Conservation (phyloP, 1,284 basidiomycete genomes). For the Xanthoconium separans region DNA sequence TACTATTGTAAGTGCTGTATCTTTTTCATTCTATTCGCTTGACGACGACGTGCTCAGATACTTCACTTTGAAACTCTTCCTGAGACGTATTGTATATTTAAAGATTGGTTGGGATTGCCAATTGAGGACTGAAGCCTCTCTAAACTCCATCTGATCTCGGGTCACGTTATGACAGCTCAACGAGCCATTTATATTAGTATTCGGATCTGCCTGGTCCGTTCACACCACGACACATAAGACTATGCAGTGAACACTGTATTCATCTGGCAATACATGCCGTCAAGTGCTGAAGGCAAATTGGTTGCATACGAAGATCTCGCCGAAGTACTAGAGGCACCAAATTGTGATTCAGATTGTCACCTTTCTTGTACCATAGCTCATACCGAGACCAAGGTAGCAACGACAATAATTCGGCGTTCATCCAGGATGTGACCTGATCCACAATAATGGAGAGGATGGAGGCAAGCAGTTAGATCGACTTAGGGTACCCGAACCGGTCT, state of each 20-base stretch:
- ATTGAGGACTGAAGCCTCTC: neutral
- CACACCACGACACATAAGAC: neutral
- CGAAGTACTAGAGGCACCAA: neutral
- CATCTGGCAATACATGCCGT: neutral
- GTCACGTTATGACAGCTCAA: neutral
- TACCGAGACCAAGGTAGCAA: neutral
- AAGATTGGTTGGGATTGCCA: conserved; percentile 1
- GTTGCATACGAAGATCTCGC: neutral
- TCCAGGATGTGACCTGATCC: neutral
- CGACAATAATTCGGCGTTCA: neutral
- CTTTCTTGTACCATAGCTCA: neutral
- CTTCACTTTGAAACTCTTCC: conserved; percentile 45
- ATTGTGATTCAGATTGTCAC: neutral
- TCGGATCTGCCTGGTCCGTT: neutral
- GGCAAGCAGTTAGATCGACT: neutral
- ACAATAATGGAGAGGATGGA: neutral
- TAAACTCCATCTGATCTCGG: neutral
- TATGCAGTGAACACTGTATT: neutral
- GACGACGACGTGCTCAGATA: conserved; percentile 38
- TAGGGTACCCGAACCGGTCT: too few relatives aligned
- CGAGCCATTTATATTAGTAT: neutral
- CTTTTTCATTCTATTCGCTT: neutral
- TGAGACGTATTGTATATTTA: conserved; percentile 2
- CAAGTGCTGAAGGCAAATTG: neutral
- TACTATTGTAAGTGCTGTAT: conserved; percentile 78